Percentiles rank a stretch among this genome's conserved stretches.
These are phyloP conservation scores for Annulohypoxylon maeteangense DNA, from an alignment of 495 filamentous ascomycete genomes.

Conservation along the genomic window DNA sequence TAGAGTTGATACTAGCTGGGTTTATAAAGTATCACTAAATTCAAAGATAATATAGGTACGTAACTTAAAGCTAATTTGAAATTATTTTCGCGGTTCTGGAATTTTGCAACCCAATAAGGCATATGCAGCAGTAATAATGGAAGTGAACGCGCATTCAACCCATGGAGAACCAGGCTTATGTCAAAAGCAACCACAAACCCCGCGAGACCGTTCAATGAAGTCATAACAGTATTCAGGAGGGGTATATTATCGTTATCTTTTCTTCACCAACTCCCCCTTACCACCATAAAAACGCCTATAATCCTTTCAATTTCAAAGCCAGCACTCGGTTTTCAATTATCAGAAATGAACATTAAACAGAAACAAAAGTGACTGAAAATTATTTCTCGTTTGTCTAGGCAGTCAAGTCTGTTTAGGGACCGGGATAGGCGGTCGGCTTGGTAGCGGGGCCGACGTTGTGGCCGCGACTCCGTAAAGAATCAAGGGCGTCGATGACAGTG, in stretches of 20 bases:
- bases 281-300: neutral
- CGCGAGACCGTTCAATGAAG: neutral
- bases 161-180: neutral
- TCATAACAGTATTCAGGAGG: neutral
- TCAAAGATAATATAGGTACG: too few species aligned
- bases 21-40: too few species aligned
- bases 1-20: too few species aligned
- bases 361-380: neutral
- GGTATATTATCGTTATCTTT: slow-evolving; percentile 23
- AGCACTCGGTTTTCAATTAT: neutral
- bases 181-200: neutral
- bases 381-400: neutral
- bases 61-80: too few species aligned
- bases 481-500: slow-evolving; percentile 50
- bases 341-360: neutral
- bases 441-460: slow-evolving; percentile 36
- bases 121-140: too few species aligned
- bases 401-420: slow-evolving; percentile 37
- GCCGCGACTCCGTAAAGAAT: slow-evolving; percentile 49
- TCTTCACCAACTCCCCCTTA: neutral
- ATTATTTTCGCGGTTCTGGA: too few species aligned
- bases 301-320: neutral
- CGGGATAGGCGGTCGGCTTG: slow-evolving; percentile 46
- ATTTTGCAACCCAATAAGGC: too few species aligned
- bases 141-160: neutral